Evolutionary conservation across 2,329 filamentous ascomycete species (phyloP), one percentile per base, ranked within the genome.

Genomic region (Leptographium wingfieldii): DNA sequence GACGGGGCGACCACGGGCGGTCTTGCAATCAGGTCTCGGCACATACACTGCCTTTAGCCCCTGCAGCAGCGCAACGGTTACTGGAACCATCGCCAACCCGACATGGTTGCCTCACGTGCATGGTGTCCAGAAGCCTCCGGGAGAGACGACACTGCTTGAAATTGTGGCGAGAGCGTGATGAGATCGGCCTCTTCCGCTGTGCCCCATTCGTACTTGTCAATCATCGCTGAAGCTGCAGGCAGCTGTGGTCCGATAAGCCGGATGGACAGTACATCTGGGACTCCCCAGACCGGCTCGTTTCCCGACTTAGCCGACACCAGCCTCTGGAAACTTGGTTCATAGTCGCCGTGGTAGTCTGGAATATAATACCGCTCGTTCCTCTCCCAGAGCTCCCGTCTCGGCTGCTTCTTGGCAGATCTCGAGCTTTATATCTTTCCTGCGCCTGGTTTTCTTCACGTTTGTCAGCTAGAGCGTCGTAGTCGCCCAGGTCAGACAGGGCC

Each of bases 21-120:
- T 92, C 88, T 67, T 88, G 71, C 85, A 92, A 55, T 92, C 82
- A 1, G 88, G 88, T 70, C 92, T 88, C 12, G 88, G 88, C 12
- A 84, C 87, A 67, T 86, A 89, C 4, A 90, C 85, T 5, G 86
- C 84, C 73, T 92, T 92, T 56, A 92, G 76, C 6, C 89, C 88
- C 69, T 94, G 87, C 63, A 90, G 81, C 22, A 92, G 77, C 0
- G 87, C 83, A 31, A 86, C 81, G 0, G 86, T 86, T 59, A 87
- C 84, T 0, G 87, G 83, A 62, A 85, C 87, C 87, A 92, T 91
- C 69, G 92, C 88, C 0, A 87, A 88, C 61, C 86, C 87, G 66
- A 92, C 84, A 68, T 90, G 87, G 67, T 87, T 86, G 63, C 87
- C 86, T 16, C 40, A 83, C 79, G 68, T 92, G 87, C 87, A 92